Conservation (phyloP, 1,284 basidiomycete genomes). For the Cutaneotrichosporon cutaneum region DNA sequence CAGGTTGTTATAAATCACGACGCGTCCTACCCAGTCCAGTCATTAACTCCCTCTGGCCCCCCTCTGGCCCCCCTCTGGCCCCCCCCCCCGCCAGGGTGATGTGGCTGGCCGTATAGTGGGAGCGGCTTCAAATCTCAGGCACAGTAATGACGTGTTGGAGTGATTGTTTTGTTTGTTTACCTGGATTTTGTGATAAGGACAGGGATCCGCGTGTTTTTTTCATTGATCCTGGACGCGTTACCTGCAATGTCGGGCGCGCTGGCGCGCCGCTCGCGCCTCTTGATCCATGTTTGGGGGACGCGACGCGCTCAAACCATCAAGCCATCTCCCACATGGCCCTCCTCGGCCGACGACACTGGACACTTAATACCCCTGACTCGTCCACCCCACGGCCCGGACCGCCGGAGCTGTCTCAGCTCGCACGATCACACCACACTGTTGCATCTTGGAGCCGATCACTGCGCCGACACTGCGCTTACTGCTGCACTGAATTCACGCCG, state of each 20-base stretch:
- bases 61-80: neutral
- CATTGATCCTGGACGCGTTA: neutral
- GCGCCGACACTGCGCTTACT: no score
- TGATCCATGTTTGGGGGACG: neutral
- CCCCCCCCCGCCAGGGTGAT: neutral
- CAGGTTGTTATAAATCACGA: slow-evolving; percentile 11
- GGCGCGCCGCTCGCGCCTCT: neutral
- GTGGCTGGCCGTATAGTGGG: neutral
- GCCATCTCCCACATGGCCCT: neutral
- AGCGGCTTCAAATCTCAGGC: neutral
- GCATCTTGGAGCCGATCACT: neutral
- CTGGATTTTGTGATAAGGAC: neutral
- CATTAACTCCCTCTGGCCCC: neutral
- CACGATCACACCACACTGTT: neutral
- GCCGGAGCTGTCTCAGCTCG: neutral
- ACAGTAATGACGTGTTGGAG: slow-evolving; percentile 2
- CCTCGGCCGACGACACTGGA: neutral
- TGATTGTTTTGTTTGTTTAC: slow-evolving; percentile 11
- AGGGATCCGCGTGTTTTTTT: neutral
- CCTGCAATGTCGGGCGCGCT: neutral
- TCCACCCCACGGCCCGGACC: neutral
- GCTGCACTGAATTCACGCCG: no score
- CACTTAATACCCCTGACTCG: neutral
- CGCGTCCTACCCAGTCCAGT: slow-evolving; percentile 10
- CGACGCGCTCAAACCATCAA: neutral